Base-by-base conservation (phyloP, 2,329 filamentous ascomycete genomes). In the Tolypocladium paradoxum region DNA sequence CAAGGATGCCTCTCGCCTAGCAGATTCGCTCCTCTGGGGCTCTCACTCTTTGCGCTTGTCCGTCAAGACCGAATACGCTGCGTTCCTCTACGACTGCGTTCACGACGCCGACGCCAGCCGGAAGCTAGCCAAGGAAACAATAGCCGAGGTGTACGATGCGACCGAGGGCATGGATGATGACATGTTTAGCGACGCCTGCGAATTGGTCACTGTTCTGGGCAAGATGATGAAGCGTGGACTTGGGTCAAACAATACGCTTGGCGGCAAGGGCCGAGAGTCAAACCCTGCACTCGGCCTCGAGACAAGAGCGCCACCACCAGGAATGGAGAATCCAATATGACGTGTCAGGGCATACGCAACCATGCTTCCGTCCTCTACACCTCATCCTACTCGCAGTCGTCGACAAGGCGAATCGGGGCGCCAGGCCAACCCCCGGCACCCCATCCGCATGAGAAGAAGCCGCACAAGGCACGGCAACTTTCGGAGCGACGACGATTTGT, bases 141-240 rank as follows among this genome's bases (percentile, higher is more conserved):
- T 97, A 56, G 80, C 87, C 43, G 90, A 96, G 61, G 92, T 96
- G 1, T 96, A 96, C 65, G 87, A 90, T 54, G 90, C 90, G 1
- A 84, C 87, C 51, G 91, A 96, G 68, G 89, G 88, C 22, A 92
- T 97, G 83, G 89, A 95, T 55, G 91, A 97, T 63, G 90, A 95
- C 60, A 95, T 93, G 75, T 99, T 96, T 65, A 83, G 87, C 58
- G 93, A 97, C 67, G 90, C 91, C 0, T 90, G 90, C 54, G 87
- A 92, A 62, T 77, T 96, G 14, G 91, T 97, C 9, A 86, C 87
- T 1, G 84, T 93, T 0, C 70, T 97, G 1, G 90, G 89, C 7
- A 88, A 85, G 63, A 93, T 96, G 84, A 89, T 91, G 79, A 91
- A 87, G 70, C 81, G 90, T 49, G 86, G 86, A 2, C 66, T 83